Evolutionary conservation across 2,329 filamentous ascomycete species (phyloP), one percentile per base, ranked within the genome.

Genomic region (Orbilia javanica): DNA sequence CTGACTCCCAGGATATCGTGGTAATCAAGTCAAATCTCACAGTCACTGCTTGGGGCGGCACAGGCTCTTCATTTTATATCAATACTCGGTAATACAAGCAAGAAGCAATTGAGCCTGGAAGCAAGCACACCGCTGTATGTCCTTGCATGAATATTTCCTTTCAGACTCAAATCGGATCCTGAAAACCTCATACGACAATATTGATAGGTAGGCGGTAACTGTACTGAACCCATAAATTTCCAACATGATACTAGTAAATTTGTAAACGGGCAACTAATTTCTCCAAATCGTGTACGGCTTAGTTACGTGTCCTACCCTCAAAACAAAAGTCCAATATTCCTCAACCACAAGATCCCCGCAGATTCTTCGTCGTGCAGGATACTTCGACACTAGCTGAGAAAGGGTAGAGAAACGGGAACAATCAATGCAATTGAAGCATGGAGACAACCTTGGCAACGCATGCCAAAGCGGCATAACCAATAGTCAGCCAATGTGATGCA

Each of bases 361-460:
- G 27, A 62, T 60, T 50, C 48, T 62, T 50, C 63, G 72, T 60
- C 72, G 4, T 77, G 66, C 73, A 77, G 57, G 22, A 44, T 57
- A 66, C 66, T 60, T 31, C 63, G 36, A 4, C 18, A 42, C 55
- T 27, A 42, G 50, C 60, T 70, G 39, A 71, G 39, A 62, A 44
- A 52, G 57, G 20, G 27, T 20, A 50, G 22, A 69, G 22, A 31
- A 44, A 48, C 60, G 57, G 72, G 65, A 76, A 57, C 25, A 22
- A 29, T 65, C 10, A 10, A 34, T n/a, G n/a, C n/a, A n/a, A n/a
- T n/a, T n/a, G 31, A 34, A 34, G 4, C 4, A 5, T 70, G 55
- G 44, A 42, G 18, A 57, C 31, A n/a, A 31, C 50, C 65, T 76
- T 71, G 73, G 73, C 73, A 77, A 77, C 73, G 73, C 73, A 67